Evolutionary conservation across 2,329 filamentous ascomycete genomes (phyloP), one percentile per base, ranked within the genome.

Genomic region (Pseudogymnoascus sp.): DNA sequence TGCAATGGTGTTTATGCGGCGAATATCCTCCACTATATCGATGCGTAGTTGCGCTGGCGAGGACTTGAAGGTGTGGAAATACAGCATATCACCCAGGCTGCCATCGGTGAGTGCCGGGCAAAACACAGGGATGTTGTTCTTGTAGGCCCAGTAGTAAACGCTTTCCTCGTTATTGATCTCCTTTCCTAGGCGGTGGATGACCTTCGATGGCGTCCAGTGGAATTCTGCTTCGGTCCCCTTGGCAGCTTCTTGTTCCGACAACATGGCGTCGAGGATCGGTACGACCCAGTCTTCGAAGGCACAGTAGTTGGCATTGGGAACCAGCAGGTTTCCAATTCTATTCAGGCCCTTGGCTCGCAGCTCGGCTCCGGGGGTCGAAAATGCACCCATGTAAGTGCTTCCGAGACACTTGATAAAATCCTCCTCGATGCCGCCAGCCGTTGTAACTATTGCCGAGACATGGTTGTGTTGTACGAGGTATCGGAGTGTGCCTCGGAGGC

Each of bases 381-480:
- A 99, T 1, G 90, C 88, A 50, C 91, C 91, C 73, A 97, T 86
- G 76, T 97, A 99, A 0, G 95, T 99, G 61, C 91, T 88, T 10
- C 89, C 95, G 2, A 99, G 86, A 71, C 95, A 99, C 79, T 99
- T 99, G 82, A 99, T 99, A 64, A 99, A 87, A 76, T 99, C 95
- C 75, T 99, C 95, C 76, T 99, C 95, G 61, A 99, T 85, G 60
- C 95, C 95, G 50, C 95, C 95, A 0, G 95, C 95, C 0, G 95
- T 96, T 23, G 95, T 96, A 65, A 99, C 95, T 71, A 99, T 91
- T 68, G 89, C 90, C 0, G 91, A 95, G 67, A 99, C 87, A 74
- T 97, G 93, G 67, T 87, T 88, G 78, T 99, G 92, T 78, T 97
- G 85, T 50, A 96, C 93, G 0, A 99, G 85, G 79, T 92, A 99